Evolutionary conservation across 139 green algal genomes (phyloP).

Genomic region (Chlorella sp.): DNA sequence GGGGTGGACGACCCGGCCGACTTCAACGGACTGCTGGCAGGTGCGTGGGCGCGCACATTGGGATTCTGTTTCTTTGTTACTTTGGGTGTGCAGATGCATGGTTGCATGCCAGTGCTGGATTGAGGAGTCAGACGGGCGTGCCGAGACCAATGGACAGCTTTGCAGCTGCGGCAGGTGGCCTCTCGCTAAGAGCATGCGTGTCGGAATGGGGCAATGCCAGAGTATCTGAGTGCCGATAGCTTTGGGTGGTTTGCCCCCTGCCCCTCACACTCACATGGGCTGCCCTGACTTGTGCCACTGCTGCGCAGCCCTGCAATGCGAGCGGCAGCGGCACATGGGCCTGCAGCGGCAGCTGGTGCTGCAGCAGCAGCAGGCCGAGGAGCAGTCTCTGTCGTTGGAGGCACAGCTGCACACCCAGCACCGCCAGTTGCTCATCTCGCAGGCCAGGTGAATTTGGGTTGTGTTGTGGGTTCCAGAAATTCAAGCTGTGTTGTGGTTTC

Average conservation of each 20-base stretch:
- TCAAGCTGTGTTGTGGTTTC: too few species aligned
- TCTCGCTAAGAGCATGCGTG: background rate
- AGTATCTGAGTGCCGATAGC: background rate
- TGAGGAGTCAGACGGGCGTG: too few species aligned
- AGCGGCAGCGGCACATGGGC: constrained; percentile 6
- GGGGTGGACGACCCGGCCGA: background rate
- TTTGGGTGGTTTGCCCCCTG: background rate
- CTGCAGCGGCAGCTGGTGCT: background rate
- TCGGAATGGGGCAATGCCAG: background rate
- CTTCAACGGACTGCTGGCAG: constrained; percentile 24
- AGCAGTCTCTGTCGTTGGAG: constrained; percentile 36
- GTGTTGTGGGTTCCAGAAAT: background rate
- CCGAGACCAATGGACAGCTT: too few species aligned
- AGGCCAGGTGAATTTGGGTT: constrained; percentile 10
- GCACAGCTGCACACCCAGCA: constrained; percentile 29
- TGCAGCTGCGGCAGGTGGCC: background rate
- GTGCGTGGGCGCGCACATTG: background rate
- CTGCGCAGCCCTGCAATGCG: constrained; percentile 7
- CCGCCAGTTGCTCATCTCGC: background rate
- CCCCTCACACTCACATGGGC: background rate
- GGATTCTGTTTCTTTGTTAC: background rate
- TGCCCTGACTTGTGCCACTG: background rate
- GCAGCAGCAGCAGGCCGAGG: constrained; percentile 17
- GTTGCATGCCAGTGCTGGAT: too few species aligned
- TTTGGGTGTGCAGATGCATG: background rate